These are phyloP conservation scores for Lithospermum erythrorhizon DNA, from an alignment of 257 asterid species.

Conservation along the genomic window DNA sequence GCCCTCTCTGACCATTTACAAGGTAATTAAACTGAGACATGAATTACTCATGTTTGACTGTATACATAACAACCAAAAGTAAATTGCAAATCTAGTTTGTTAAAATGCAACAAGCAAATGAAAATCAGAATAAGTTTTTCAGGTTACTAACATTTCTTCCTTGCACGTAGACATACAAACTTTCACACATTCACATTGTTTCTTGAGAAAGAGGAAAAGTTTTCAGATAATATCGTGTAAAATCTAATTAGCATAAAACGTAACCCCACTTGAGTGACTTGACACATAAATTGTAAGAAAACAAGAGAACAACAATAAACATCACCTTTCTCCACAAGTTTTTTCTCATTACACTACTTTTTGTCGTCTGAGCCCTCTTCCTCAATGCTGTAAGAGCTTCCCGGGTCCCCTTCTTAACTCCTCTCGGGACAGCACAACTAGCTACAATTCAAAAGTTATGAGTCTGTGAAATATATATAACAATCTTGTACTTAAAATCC, in stretches of 20 bases:
- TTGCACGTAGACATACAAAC: no score
- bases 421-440: constrained; percentile 82
- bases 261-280: background rate
- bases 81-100: no score
- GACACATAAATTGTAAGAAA: background rate
- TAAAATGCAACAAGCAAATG: no score
- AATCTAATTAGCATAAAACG: background rate
- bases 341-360: constrained; percentile 55
- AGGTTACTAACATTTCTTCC: no score
- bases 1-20: no score
- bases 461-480: background rate
- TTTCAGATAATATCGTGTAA: no score
- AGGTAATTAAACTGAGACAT: no score
- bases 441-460: constrained; percentile 30
- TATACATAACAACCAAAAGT: no score
- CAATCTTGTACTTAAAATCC: background rate
- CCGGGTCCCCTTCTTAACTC: constrained; percentile 66
- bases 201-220: no score
- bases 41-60: no score
- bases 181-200: no score
- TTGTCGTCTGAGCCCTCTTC: constrained; percentile 65
- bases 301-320: background rate
- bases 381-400: constrained; percentile 83
- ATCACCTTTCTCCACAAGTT: constrained; percentile 68
- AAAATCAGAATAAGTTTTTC: no score